Conservation (phyloP, 306 rosid genomes). For the Castanea sativa region DNA sequence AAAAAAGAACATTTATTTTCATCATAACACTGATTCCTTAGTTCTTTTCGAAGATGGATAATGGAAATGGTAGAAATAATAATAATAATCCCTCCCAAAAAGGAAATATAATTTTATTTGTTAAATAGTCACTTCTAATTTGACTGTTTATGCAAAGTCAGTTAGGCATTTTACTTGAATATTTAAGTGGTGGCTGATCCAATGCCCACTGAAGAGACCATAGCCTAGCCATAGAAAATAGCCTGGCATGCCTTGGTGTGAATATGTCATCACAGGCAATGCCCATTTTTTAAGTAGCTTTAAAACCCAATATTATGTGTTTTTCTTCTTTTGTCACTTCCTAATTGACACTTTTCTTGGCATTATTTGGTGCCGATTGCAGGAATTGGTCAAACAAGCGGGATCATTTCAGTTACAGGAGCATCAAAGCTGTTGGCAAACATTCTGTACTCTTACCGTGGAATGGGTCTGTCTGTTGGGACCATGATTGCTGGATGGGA, state of each 20-base stretch:
- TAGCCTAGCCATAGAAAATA: not conserved
- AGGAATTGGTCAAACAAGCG: conserved; percentile 88
- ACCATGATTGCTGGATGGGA: conserved; percentile 99
- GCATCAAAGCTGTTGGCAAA: conserved; percentile 95
- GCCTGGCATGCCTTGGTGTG: not conserved
- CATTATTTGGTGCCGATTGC: conserved; percentile 69
- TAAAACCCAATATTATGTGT: not conserved
- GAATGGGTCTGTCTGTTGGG: conserved; percentile 98
- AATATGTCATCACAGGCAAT: not conserved
- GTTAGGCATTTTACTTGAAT: not conserved
- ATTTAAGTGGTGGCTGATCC: not conserved
- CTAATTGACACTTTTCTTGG: conserved; percentile 2
- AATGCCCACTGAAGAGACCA: not conserved
- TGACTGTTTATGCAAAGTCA: not conserved
- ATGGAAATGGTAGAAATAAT: not conserved
- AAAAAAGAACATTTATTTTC: not conserved
- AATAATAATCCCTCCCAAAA: not conserved
- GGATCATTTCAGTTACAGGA: conserved; percentile 92
- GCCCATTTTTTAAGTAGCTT: not conserved
- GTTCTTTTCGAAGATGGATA: not conserved
- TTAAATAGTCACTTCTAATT: not conserved
- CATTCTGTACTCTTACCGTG: conserved; percentile 95
- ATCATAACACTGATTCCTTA: not conserved
- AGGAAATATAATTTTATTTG: not conserved
- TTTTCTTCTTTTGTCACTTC: not conserved